Evolutionary conservation across 805 yeast species (phyloP), one percentile per base, ranked within the genome.

Genomic region (Candida ficus): DNA sequence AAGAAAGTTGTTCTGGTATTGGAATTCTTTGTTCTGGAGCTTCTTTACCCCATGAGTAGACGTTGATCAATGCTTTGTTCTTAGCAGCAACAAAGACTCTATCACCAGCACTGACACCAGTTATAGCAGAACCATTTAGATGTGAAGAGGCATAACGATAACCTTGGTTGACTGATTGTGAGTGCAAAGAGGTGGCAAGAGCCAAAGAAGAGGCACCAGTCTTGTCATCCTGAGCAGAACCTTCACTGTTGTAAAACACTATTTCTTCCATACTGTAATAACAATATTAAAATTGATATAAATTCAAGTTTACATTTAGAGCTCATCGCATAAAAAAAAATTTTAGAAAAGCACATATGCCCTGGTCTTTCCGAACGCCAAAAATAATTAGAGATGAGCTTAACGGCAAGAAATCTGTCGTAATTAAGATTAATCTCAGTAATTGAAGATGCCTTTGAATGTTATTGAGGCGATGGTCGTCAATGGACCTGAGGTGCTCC

Each of bases 1-100:
- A 76, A 12, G 74, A 63, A 30, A 90, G 61, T 39, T 76, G 78
- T 60, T 87, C 97, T 0, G 97, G 96, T 12, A 90, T 68, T 0
- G 96, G 93, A 30, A 90, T 70, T 52, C 82, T 70, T 64, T 89
- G 93, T 49, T 85, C 87, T 6, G 80, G 75, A 25, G 86, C 68
- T 51, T 78, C 84, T 48, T 81, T 78, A 17, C 86, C 83, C 67
- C 80, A 71, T 6, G 77, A 62, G 55, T 87, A 90, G 2, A 82
- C 83, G 46, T 83, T 80, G 22, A 90, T 64, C 44, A 88, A 61
- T 0, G 96, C 93, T 56, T 83, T 85, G 31, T 71, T 75, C n/a
- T 68, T 66, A 45, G 82, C 78, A 1, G 87, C 84, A 9, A 76
- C 78, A 45, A 86, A 73, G 12, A 83, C 41, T 21, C 53, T 35